Evolutionary conservation across 352 stramenopile genomes (phyloP).

Genomic region (Pythium sukuiense): DNA sequence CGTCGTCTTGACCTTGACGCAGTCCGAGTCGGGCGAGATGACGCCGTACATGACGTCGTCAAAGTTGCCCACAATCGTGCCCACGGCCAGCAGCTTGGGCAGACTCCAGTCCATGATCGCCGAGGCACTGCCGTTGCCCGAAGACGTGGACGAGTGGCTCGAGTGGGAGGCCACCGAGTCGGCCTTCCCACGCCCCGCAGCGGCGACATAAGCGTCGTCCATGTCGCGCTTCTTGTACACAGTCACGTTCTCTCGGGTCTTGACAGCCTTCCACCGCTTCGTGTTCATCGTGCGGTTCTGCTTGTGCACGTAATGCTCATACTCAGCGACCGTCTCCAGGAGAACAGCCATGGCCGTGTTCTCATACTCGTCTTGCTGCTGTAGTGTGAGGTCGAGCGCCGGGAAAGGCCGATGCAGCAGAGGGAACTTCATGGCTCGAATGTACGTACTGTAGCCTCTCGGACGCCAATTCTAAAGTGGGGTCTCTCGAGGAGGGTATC

Average conservation of each 20-base stretch:
- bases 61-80: constrained; percentile 25
- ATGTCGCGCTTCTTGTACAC: constrained; percentile 30
- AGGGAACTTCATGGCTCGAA: constrained; percentile 19
- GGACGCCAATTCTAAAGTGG: not conserved
- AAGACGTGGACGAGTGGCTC: constrained; percentile 12
- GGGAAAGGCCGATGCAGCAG: constrained; percentile 21
- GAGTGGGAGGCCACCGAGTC: not conserved
- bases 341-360: constrained; percentile 35
- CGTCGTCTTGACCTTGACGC: constrained; percentile 49
- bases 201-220: not conserved
- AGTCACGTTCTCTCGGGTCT: constrained; percentile 30
- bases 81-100: constrained; percentile 26
- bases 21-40: constrained; percentile 37
- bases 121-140: constrained; percentile 1
- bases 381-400: constrained; percentile 32
- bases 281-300: constrained; percentile 36
- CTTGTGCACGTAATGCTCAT: constrained; percentile 25
- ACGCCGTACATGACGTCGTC: constrained; percentile 43
- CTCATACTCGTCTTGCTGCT: constrained; percentile 37
- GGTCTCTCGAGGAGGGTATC: too few species aligned
- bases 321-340: constrained; percentile 37
- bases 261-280: constrained; percentile 40
- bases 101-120: constrained; percentile 6
- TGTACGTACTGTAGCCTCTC: not conserved
- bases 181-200: not conserved